A percentile compares a stretch with the other conserved stretches of the same genome.
Evolutionary conservation across 257 asterid species (phyloP).

Genomic region (Nicotiana obtusifolia): DNA sequence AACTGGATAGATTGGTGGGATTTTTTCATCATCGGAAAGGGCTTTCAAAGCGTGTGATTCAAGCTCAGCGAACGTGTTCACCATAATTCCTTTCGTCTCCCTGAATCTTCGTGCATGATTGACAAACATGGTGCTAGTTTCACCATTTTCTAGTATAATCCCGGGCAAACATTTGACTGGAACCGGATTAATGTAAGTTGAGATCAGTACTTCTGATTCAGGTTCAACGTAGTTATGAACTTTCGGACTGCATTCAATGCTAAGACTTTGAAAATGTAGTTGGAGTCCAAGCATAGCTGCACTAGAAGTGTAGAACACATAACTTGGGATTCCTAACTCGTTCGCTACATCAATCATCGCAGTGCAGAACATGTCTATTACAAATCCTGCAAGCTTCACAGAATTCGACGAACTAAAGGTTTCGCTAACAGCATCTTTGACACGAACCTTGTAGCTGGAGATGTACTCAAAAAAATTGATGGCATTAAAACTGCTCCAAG

Average conservation of each 20-base stretch:
- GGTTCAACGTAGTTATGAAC: background rate
- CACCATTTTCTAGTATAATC: background rate
- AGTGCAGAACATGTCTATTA: slow-evolving; percentile 20
- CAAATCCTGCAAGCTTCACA: slow-evolving; percentile 7
- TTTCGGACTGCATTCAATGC: slow-evolving; percentile 11
- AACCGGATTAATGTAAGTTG: slow-evolving; percentile 13
- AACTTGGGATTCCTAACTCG: slow-evolving; percentile 24
- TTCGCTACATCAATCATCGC: slow-evolving; percentile 33
- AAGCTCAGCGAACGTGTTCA: slow-evolving; percentile 23
- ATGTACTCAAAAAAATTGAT: slow-evolving; percentile 13
- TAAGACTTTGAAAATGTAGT: slow-evolving; percentile 23
- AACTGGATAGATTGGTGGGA: slow-evolving; percentile 13
- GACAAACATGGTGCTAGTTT: background rate
- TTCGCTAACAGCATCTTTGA: background rate
- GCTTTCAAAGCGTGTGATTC: slow-evolving; percentile 12
- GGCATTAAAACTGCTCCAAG: background rate
- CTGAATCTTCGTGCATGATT: slow-evolving; percentile 5
- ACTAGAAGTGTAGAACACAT: slow-evolving; percentile 20
- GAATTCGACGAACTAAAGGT: background rate
- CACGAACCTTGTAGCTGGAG: slow-evolving; percentile 8
- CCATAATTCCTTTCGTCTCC: slow-evolving; percentile 22
- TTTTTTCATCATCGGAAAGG: background rate
- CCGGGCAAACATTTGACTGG: slow-evolving; percentile 17
- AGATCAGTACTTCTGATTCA: background rate
- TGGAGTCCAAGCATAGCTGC: slow-evolving; percentile 27